These are phyloP conservation scores for Gilbertella persicaria DNA, from an alignment of 371 early-diverging fungal species.

Conservation along the genomic window DNA sequence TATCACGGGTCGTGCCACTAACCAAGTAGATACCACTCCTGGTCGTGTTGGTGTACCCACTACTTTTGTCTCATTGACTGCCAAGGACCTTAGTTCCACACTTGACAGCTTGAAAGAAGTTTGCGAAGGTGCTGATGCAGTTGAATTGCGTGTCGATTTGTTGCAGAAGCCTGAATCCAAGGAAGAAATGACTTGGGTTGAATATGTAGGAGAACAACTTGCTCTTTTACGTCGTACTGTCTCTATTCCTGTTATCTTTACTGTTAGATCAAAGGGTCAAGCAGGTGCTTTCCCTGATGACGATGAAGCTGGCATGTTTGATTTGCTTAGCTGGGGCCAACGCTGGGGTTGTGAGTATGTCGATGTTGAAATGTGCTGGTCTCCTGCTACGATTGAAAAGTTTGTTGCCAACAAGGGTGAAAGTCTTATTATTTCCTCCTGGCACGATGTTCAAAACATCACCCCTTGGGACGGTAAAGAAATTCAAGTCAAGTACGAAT, in stretches of 20 bases:
- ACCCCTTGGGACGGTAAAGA: conserved; percentile 66
- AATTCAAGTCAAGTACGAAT: conserved; percentile 59
- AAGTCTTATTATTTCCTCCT: conserved; percentile 81
- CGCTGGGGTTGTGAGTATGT: conserved; percentile 93
- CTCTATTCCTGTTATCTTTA: conserved; percentile 87
- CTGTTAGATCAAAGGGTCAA: conserved; percentile 87
- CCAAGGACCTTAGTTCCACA: conserved; percentile 65
- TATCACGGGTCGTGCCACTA: conserved; percentile 53
- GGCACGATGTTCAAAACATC: conserved; percentile 78
- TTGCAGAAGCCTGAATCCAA: conserved; percentile 54
- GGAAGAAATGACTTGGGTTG: conserved; percentile 43
- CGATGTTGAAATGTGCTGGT: conserved; percentile 82
- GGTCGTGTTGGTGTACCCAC: conserved; percentile 52
- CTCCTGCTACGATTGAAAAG: conserved; percentile 42
- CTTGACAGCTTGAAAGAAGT: conserved; percentile 55
- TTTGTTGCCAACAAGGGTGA: conserved; percentile 60
- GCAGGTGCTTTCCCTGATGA: conserved; percentile 84
- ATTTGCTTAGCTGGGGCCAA: conserved; percentile 68
- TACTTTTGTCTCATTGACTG: conserved; percentile 90
- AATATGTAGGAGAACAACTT: conserved; percentile 80
- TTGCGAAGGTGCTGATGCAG: conserved; percentile 82
- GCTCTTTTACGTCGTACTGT: conserved; percentile 71
- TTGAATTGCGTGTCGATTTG: conserved; percentile 94
- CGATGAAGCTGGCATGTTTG: conserved; percentile 62
- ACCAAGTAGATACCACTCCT: conserved; percentile 38